Percentiles rank a stretch among this genome's conserved stretches.
phyloP scores from a whole-genome alignment of 2,329 filamentous ascomycete species.

The Penicillium sp. region DNA sequence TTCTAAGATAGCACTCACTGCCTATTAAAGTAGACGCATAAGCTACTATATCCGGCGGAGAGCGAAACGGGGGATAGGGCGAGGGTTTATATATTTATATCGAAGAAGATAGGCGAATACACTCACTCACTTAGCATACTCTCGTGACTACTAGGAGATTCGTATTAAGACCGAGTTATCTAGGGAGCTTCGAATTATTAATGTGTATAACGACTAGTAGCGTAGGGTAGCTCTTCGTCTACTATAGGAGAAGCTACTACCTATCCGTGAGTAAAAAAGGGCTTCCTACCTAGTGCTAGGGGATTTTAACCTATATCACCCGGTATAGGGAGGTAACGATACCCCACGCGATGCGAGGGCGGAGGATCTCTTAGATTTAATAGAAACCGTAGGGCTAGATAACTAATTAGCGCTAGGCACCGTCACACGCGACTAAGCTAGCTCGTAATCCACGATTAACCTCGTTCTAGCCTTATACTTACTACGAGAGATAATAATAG shows the following conservation, averaged over 20 bases:
- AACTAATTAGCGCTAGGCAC: neutral
- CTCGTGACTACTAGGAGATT: neutral
- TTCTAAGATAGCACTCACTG: conserved; percentile 2
- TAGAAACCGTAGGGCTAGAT: neutral
- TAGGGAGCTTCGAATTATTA: neutral
- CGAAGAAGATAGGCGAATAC: neutral
- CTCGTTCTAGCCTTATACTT: too few species aligned
- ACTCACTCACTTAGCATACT: neutral
- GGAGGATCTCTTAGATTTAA: conserved; percentile 5
- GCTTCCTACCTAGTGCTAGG: neutral
- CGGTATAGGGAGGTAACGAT: conserved; percentile 12
- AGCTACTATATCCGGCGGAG: neutral
- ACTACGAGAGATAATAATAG: too few species aligned
- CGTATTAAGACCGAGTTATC: neutral
- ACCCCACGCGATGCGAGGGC: conserved; percentile 2
- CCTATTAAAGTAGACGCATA: neutral
- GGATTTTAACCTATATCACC: neutral
- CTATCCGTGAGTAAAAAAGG: neutral
- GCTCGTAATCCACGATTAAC: neutral
- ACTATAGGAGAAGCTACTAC: neutral
- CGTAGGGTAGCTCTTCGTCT: neutral
- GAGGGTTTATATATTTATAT: neutral
- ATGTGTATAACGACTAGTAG: conserved; percentile 4
- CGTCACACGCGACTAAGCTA: neutral
- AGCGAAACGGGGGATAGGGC: neutral